Percentiles rank a stretch among this genome's conserved stretches.
phyloP scores from a whole-genome alignment of 495 filamentous ascomycete genomes.

The Penicillium mononematosum region DNA sequence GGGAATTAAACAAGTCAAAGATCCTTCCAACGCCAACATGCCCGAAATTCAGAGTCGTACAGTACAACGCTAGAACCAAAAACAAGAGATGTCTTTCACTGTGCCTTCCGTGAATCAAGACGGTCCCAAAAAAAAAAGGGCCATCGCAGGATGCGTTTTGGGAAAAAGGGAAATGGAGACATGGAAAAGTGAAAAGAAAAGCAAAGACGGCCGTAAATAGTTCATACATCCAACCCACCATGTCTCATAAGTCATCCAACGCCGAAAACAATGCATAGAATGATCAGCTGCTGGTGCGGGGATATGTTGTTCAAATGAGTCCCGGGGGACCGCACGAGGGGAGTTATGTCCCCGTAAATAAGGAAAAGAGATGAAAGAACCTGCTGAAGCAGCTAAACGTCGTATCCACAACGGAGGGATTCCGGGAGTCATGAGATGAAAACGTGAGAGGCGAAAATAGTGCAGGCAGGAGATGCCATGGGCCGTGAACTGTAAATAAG shows the following conservation, averaged over 20 bases:
- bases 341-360: not conserved
- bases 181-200: slow-evolving; percentile 32
- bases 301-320: slow-evolving; percentile 13
- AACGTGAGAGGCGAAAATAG: slow-evolving; percentile 6
- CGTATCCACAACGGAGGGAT: not conserved
- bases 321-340: slow-evolving; percentile 1
- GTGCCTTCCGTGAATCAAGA: slow-evolving; percentile 35
- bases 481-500: not conserved
- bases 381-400: not conserved
- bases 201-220: slow-evolving; percentile 37
- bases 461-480: not conserved
- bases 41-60: slow-evolving; percentile 37
- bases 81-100: slow-evolving; percentile 39
- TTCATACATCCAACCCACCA: slow-evolving; percentile 49
- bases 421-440: not conserved
- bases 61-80: slow-evolving; percentile 50
- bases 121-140: slow-evolving; percentile 25
- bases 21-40: slow-evolving; percentile 32
- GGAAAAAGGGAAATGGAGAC: slow-evolving; percentile 31
- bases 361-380: not conserved
- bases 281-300: slow-evolving; percentile 9
- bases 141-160: slow-evolving; percentile 33
- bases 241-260: slow-evolving; percentile 45
- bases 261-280: slow-evolving; percentile 42
- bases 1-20: slow-evolving; percentile 25